Evolutionary conservation across 345 rosid species (phyloP), one percentile per base, ranked within the genome.

Genomic region (Noccaea caerulescens): DNA sequence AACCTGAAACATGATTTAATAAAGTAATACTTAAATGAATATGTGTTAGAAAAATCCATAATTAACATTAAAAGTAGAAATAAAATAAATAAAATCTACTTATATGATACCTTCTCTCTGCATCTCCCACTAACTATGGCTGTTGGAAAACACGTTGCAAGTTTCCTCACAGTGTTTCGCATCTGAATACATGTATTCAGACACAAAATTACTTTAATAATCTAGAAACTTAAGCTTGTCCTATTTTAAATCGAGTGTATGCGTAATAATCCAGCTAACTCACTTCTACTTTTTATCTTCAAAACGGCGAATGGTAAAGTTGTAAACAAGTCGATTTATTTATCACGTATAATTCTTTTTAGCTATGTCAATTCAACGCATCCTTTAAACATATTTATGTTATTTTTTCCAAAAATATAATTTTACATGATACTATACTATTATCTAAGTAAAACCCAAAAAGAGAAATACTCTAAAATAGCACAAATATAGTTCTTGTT

Each of bases 121-220:
- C 96, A 88, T 63, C 98, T 86, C n/a, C 98, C 98, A 6, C 86
- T 91, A 25, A 93, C 97, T 45, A 93, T 93, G 12, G 96, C 97
- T 5, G 98, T 93, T 2, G 97, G 97, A 44, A 91, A 93, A 69
- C 73, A 76, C 38, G 80, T 78, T 0, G 91, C 93, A 4, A 82
- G 80, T 43, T 84, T 84, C 78, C 82, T 84, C 12, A 93, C 88
- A n/a, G 96, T 82, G 63, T 68, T 84, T 79, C 98, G 84, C 97
- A 91, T 93, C 97, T 93, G 49, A 47, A 76, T 18, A 9, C 63
- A 49, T 36, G 6, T 10, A 36, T 9, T 52, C 7, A 32, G 50
- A 7, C 45, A 57, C 9, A 32, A 50, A 6, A 18, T 46, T 13
- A 38, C 42, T 58, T 8, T 8, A 70, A 14, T 18, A 10, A n/a